Base-by-base conservation (phyloP, 2,329 filamentous ascomycete genomes). In the Epichloe typhina region DNA sequence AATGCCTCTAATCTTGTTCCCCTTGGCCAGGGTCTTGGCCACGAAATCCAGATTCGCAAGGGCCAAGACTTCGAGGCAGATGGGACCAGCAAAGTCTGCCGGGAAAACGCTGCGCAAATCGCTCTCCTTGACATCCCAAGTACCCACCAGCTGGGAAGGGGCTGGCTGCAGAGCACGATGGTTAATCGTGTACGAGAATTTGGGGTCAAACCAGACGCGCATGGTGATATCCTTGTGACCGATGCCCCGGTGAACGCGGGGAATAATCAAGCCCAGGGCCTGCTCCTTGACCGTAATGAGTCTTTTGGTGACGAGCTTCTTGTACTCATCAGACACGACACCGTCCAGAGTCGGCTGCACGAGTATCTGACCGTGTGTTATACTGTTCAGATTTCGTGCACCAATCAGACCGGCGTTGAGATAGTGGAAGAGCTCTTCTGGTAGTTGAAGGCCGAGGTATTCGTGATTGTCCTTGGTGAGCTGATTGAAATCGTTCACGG, bases 351-450 rank as follows among this genome's bases (percentile, higher is more conserved):
- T 93, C n/a, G 91, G 84, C 48, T 82, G 76, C 48, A 96, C 77
- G 33, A 86, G 69, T 52, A 95, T 79, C 63, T 91, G 83, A 56
- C 84, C 82, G 50, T 88, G 84, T 4, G 87, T 85, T 58, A 95
- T 80, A 77, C 83, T 91, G 64, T 85, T 87, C 12, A 95, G 76
- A 38, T 95, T 74, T 46, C 87, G 81, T 23, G 88, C 76, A 31
- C 87, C 82, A 56, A 97, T 80, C 42, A 96, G 71, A 36, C 88
- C 93, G 48, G 79, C 83, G 52, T 88, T 89, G 47, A 96, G 75
- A 65, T 97, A 97, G 66, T 88, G 86, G 64, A 91, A 90, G 17
- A 97, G 74, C 67, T 98, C 93, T 40, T 89, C 82, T 0, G 93
- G 89, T 5, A 98, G 74, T 53, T 90, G 85, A 53, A 94, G 80